These are phyloP conservation scores for Lipomyces sp. DNA, from an alignment of 805 yeast species.

Conservation along the genomic window DNA sequence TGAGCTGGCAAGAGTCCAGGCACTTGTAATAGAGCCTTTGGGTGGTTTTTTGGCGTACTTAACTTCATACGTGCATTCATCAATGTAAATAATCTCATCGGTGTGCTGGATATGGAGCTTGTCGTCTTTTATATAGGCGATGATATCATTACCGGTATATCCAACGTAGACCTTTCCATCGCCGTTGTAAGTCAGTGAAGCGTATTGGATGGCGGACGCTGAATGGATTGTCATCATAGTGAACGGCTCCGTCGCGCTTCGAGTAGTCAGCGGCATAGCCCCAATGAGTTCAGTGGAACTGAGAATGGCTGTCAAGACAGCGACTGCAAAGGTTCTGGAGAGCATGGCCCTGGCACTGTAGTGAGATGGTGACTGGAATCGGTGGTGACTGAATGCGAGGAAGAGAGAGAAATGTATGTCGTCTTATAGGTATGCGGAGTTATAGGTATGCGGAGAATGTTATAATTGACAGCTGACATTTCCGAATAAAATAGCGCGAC, in stretches of 20 bases:
- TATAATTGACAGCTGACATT: too few relatives aligned
- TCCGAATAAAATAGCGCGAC: too few relatives aligned
- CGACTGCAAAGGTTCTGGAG: too few relatives aligned
- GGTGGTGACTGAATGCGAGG: too few relatives aligned
- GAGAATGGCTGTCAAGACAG: too few relatives aligned
- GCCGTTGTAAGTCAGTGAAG: slow-evolving; percentile 16
- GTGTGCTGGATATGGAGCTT: slow-evolving; percentile 22
- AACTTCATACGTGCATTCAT: slow-evolving; percentile 18
- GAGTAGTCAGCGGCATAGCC: too few relatives aligned
- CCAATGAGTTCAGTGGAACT: too few relatives aligned
- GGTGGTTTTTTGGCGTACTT: slow-evolving; percentile 21
- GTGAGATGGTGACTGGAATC: too few relatives aligned
- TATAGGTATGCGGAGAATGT: too few relatives aligned
- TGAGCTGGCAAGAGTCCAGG: slow-evolving; percentile 24
- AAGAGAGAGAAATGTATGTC: too few relatives aligned
- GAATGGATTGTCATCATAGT: slow-evolving; percentile 26
- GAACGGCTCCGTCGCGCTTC: slow-evolving; percentile 3
- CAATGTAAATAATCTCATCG: slow-evolving; percentile 25
- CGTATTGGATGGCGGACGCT: slow-evolving; percentile 27
- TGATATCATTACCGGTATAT: background rate
- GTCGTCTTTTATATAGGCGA: slow-evolving; percentile 17
- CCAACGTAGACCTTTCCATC: slow-evolving; percentile 24
- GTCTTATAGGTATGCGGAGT: too few relatives aligned
- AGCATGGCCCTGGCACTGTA: too few relatives aligned
- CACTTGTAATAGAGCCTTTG: slow-evolving; percentile 4